Percentiles rank a stretch among this genome's conserved stretches.
Evolutionary conservation across 495 filamentous ascomycete genomes (phyloP).

Genomic region (Bombardia bombarda): DNA sequence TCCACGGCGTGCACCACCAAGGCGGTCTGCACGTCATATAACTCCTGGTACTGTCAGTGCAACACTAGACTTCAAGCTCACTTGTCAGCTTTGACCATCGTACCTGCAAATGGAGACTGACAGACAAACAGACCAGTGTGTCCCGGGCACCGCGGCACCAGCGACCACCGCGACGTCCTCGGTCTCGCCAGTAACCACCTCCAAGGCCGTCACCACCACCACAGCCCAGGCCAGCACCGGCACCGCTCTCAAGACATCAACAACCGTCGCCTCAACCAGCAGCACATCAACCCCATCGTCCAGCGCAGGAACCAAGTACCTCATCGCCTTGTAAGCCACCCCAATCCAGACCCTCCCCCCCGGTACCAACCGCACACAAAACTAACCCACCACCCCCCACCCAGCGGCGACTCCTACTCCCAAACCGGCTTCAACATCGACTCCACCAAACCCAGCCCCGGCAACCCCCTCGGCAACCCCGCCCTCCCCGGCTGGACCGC

Average conservation of each 20-base stretch:
- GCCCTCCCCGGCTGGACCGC: conserved; percentile 52
- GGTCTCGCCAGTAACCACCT: neutral
- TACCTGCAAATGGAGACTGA: neutral
- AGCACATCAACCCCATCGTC: neutral
- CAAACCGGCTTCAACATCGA: conserved; percentile 57
- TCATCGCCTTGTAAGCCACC: conserved; percentile 24
- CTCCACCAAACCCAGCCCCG: conserved; percentile 48
- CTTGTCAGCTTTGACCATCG: no score
- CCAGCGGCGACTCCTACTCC: conserved; percentile 46
- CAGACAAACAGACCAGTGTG: conserved; percentile 9
- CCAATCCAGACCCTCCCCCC: neutral
- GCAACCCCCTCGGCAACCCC: conserved; percentile 75
- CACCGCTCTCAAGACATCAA: neutral
- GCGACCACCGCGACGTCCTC: neutral
- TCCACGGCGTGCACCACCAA: conserved; percentile 8
- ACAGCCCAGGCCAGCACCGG: neutral
- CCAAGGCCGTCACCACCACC: neutral
- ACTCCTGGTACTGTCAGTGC: conserved; percentile 15
- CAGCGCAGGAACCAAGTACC: conserved; percentile 14
- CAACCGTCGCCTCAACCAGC: neutral
- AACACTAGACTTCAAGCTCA: no score
- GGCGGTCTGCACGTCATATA: conserved; percentile 10
- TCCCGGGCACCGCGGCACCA: conserved; percentile 5
- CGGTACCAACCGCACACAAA: neutral
- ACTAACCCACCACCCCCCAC: conserved; percentile 1